These are phyloP conservation scores for Mortierella sp. DNA, from an alignment of 371 early-diverging fungal genomes.

Conservation along the genomic window DNA sequence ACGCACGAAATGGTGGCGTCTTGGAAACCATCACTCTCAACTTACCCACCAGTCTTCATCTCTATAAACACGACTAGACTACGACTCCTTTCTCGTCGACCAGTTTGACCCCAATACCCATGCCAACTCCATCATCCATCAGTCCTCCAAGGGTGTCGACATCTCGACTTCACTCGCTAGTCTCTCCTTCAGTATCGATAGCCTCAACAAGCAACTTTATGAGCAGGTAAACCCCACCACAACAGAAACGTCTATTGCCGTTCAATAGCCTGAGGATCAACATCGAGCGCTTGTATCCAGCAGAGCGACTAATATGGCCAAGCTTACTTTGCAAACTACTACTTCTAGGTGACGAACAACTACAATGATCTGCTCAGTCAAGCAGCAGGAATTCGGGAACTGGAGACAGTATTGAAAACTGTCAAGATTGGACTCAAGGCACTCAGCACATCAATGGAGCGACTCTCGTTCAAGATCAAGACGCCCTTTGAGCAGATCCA, in stretches of 20 bases:
- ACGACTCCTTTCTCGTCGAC: constrained; percentile 70
- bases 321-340: not conserved
- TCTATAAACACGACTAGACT: constrained; percentile 58
- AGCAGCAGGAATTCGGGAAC: constrained; percentile 77
- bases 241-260: not conserved
- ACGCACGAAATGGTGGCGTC: not conserved
- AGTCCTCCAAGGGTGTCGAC: constrained; percentile 70
- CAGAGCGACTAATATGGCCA: too few relatives aligned
- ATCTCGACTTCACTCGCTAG: constrained; percentile 78
- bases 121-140: constrained; percentile 67
- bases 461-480: constrained; percentile 72
- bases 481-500: constrained; percentile 75
- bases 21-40: not conserved
- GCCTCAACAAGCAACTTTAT: constrained; percentile 82
- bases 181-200: constrained; percentile 81
- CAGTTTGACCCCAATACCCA: constrained; percentile 74
- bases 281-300: not conserved
- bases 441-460: constrained; percentile 72
- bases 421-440: constrained; percentile 70
- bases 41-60: not conserved
- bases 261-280: not conserved
- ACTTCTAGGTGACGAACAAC: constrained; percentile 74
- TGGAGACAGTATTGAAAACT: constrained; percentile 70
- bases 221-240: constrained; percentile 68
- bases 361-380: constrained; percentile 81